These are phyloP conservation scores for Tremella fuciformis DNA, from an alignment of 768 basidiomycete genomes.

Conservation along the genomic window DNA sequence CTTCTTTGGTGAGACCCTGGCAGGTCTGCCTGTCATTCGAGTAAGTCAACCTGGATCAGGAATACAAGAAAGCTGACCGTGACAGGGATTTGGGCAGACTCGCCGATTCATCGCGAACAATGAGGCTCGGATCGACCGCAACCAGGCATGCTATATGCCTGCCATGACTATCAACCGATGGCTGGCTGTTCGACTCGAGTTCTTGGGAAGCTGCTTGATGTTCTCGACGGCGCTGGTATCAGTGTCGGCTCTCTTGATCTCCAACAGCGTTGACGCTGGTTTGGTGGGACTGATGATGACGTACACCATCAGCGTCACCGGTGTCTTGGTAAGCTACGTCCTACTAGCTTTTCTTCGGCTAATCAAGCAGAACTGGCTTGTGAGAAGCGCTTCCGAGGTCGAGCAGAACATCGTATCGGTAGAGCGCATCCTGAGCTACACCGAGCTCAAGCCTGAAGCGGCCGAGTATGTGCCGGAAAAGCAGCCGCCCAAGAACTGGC, in stretches of 20 bases:
- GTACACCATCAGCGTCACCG: conserved; percentile 78
- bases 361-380: conserved; percentile 46
- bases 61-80: conserved; percentile 11
- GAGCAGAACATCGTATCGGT: conserved; percentile 52
- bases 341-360: neutral
- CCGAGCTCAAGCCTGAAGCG: conserved; percentile 46
- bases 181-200: conserved; percentile 79
- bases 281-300: conserved; percentile 81
- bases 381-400: conserved; percentile 50
- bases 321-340: conserved; percentile 63
- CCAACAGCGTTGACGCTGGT: conserved; percentile 73
- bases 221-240: conserved; percentile 67
- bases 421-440: conserved; percentile 50
- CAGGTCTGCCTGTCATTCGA: conserved; percentile 44
- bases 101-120: conserved; percentile 50
- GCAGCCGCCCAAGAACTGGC: conserved; percentile 40
- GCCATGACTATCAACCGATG: conserved; percentile 61
- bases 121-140: conserved; percentile 68
- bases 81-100: conserved; percentile 47
- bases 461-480: conserved; percentile 46
- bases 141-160: conserved; percentile 72
- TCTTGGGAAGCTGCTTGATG: conserved; percentile 77
- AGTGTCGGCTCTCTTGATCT: conserved; percentile 67
- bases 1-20: conserved; percentile 54
- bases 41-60: conserved; percentile 13